Percentiles rank a stretch among this genome's conserved stretches.
Evolutionary conservation across 2,329 filamentous ascomycete genomes (phyloP).

Genomic region (Alternaria gaisen): DNA sequence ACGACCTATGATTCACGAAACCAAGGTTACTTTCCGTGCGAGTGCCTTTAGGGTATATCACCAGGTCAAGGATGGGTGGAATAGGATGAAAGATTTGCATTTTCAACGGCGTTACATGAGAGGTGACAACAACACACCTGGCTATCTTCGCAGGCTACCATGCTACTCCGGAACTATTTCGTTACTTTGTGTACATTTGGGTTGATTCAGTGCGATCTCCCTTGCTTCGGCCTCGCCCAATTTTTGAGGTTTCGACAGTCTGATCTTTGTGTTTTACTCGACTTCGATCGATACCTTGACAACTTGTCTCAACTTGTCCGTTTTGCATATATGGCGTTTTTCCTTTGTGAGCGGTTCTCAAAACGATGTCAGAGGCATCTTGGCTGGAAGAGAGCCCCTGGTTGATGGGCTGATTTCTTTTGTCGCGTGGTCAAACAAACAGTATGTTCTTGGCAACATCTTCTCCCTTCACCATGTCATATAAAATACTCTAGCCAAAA

Average conservation of each 20-base stretch:
- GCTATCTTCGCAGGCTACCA: slow-evolving; percentile 11
- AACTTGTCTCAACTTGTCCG: slow-evolving; percentile 8
- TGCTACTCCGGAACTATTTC: slow-evolving; percentile 17
- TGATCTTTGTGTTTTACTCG: slow-evolving; percentile 16
- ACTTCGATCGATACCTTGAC: slow-evolving; percentile 20
- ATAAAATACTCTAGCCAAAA: slow-evolving; percentile 5
- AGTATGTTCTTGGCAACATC: slow-evolving; percentile 8
- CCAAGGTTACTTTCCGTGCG: background rate
- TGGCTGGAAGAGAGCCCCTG: slow-evolving; percentile 1
- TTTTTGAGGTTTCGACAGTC: slow-evolving; percentile 16
- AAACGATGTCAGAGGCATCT: background rate
- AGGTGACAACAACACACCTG: slow-evolving; percentile 6
- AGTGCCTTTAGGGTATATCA: background rate
- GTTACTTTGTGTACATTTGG: slow-evolving; percentile 16
- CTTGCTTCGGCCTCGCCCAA: slow-evolving; percentile 8
- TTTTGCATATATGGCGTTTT: slow-evolving; percentile 21
- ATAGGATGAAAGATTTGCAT: slow-evolving; percentile 21
- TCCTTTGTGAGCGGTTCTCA: slow-evolving; percentile 7
- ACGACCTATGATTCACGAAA: slow-evolving; percentile 46
- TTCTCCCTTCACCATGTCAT: slow-evolving; percentile 5
- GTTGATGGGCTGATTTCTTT: slow-evolving; percentile 5
- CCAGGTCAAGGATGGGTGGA: slow-evolving; percentile 10
- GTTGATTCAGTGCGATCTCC: slow-evolving; percentile 14
- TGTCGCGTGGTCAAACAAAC: slow-evolving; percentile 4
- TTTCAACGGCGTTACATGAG: slow-evolving; percentile 17